Evolutionary conservation across 116 monocot genomes (phyloP).

Genomic region (Iris pallida): DNA sequence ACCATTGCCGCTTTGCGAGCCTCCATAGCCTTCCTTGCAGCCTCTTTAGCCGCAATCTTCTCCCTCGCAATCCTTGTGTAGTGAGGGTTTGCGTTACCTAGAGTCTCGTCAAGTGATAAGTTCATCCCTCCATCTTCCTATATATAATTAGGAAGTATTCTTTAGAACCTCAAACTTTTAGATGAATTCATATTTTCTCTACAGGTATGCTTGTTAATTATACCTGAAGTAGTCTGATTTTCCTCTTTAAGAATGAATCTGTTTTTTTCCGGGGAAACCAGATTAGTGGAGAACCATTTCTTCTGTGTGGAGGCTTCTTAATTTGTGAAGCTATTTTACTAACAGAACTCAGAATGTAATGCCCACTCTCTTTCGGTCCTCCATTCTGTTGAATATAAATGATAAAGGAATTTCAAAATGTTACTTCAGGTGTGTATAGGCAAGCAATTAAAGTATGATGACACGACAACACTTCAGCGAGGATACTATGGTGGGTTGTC

Average conservation of each 20-base stretch:
- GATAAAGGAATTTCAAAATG: not conserved
- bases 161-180: not conserved
- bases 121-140: slow-evolving; percentile 75
- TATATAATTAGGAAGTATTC: not conserved
- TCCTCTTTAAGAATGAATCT: slow-evolving; percentile 76
- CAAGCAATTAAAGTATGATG: slow-evolving; percentile 1
- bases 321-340: slow-evolving; percentile 61
- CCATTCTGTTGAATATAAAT: slow-evolving; percentile 26
- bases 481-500: not conserved
- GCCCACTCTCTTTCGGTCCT: slow-evolving; percentile 32
- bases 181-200: not conserved
- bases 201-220: no score
- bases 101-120: slow-evolving; percentile 64
- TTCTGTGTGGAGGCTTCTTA: slow-evolving; percentile 56
- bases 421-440: not conserved
- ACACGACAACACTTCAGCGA: not conserved
- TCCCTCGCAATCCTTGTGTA: slow-evolving; percentile 81
- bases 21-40: slow-evolving; percentile 68
- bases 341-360: slow-evolving; percentile 34
- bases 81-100: slow-evolving; percentile 72
- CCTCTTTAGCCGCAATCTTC: slow-evolving; percentile 78
- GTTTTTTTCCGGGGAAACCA: slow-evolving; percentile 87
- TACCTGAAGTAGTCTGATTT: slow-evolving; percentile 80
- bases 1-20: slow-evolving; percentile 83
- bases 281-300: slow-evolving; percentile 58